A percentile compares a stretch with the other conserved stretches of the same genome.
These are phyloP conservation scores for Flaveria brownii DNA, from an alignment of 129 eudicot species.

Conservation along the genomic window DNA sequence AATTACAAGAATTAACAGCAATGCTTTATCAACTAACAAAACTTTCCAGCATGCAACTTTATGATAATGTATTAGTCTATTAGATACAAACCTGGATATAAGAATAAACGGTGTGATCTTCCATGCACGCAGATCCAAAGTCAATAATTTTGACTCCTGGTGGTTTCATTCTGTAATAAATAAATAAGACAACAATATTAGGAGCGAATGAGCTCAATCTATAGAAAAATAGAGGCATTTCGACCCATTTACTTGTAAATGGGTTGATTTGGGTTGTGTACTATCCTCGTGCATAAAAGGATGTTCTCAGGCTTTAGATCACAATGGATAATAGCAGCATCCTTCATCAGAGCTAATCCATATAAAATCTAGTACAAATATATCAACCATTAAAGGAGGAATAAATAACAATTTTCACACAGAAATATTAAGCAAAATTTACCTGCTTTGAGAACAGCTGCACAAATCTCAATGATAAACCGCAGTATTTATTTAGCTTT, in stretches of 20 bases:
- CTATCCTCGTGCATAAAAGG: slow-evolving; percentile 75
- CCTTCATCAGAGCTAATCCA: slow-evolving; percentile 92
- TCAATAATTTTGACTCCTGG: slow-evolving; percentile 86
- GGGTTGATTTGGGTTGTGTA: no score
- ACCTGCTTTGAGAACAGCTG: slow-evolving; percentile 96
- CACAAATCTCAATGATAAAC: slow-evolving; percentile 85
- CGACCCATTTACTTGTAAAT: neutral
- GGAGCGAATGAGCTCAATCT: slow-evolving; percentile 23
- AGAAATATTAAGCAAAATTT: slow-evolving; percentile 5
- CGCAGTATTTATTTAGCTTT: slow-evolving; percentile 76
- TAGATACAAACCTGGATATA: slow-evolving; percentile 71
- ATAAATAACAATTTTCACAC: slow-evolving; percentile 2
- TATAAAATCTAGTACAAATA: slow-evolving; percentile 60
- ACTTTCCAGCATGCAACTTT: slow-evolving; percentile 21
- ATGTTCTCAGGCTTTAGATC: slow-evolving; percentile 97
- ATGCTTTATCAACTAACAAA: slow-evolving; percentile 21
- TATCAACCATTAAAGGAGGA: slow-evolving; percentile 13
- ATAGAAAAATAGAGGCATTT: neutral
- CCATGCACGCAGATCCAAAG: slow-evolving; percentile 99
- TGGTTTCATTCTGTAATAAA: slow-evolving; percentile 72
- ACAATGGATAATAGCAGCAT: slow-evolving; percentile 94
- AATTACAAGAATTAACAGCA: slow-evolving; percentile 14
- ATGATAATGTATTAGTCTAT: neutral
- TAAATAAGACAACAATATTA: slow-evolving; percentile 19
- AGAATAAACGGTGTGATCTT: slow-evolving; percentile 92